phyloP scores from a whole-genome alignment of 2,329 filamentous ascomycete species.

The Coniochaeta ligniaria region DNA sequence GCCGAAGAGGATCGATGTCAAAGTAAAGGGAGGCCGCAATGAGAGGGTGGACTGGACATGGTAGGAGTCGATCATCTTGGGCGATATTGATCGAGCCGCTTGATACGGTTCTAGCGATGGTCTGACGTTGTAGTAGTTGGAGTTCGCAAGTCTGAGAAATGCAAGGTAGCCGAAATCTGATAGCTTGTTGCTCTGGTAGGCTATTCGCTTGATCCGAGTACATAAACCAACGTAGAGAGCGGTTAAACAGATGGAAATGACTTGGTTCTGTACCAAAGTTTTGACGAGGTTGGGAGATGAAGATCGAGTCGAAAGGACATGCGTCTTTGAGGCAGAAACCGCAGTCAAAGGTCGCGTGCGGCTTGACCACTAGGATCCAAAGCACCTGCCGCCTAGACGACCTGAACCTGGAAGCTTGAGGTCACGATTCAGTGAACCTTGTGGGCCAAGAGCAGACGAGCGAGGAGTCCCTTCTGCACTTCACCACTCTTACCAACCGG shows the following conservation, averaged over 20 bases:
- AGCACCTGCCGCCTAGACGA: background rate
- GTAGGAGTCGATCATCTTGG: background rate
- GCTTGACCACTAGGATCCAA: background rate
- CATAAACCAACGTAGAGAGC: background rate
- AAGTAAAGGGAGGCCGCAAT: background rate
- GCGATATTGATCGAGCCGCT: background rate
- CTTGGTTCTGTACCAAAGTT: background rate
- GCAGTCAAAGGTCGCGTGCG: background rate
- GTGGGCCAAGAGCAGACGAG: background rate
- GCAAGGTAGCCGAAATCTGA: background rate
- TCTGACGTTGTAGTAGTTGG: background rate
- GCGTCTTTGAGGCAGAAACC: background rate
- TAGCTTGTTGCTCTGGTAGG: background rate
- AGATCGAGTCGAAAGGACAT: background rate
- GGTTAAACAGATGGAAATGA: background rate
- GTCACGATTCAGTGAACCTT: background rate
- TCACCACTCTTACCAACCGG: background rate
- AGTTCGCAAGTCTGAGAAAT: background rate
- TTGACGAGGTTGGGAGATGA: background rate
- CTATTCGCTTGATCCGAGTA: background rate
- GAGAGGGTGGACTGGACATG: background rate
- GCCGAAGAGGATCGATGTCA: constrained; percentile 25
- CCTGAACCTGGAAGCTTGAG: background rate
- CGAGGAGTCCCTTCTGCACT: background rate
- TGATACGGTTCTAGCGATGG: background rate